Evolutionary conservation across 768 basidiomycete genomes (phyloP).

Genomic region (Trametes cinnabarina): DNA sequence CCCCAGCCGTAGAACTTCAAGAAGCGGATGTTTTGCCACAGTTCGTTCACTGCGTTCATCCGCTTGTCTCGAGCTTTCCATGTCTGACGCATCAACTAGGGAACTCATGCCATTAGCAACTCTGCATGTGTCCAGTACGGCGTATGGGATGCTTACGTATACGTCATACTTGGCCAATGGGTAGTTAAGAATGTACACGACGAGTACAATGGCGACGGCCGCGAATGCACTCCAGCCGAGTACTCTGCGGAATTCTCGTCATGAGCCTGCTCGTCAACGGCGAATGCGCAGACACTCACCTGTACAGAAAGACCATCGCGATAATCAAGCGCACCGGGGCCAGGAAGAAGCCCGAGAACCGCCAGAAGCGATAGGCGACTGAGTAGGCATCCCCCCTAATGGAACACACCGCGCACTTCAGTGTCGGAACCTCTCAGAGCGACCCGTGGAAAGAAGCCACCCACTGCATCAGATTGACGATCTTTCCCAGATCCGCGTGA

Average conservation of each 20-base stretch:
- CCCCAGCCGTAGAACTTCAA: constrained; percentile 80
- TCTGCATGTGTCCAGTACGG: neutral
- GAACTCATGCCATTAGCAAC: neutral
- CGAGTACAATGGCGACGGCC: constrained; percentile 61
- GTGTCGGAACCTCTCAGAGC: neutral
- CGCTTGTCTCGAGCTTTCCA: constrained; percentile 66
- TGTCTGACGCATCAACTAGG: constrained; percentile 52
- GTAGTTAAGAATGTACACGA: constrained; percentile 64
- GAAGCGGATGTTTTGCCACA: constrained; percentile 72
- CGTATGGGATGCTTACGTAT: constrained; percentile 40
- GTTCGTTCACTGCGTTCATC: constrained; percentile 72
- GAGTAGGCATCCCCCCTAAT: constrained; percentile 74
- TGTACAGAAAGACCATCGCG: constrained; percentile 68
- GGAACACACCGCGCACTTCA: neutral
- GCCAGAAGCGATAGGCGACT: constrained; percentile 71
- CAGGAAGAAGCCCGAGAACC: constrained; percentile 61
- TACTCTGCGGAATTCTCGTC: constrained; percentile 48
- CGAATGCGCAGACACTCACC: constrained; percentile 40
- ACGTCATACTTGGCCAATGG: constrained; percentile 67
- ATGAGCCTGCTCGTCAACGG: too few relatives aligned
- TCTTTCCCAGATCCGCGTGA: constrained; percentile 62
- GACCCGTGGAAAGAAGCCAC: constrained; percentile 23
- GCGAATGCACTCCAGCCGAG: constrained; percentile 78
- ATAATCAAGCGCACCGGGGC: constrained; percentile 65
- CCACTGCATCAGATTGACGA: constrained; percentile 75